Evolutionary conservation across 495 filamentous ascomycete genomes (phyloP), one percentile per base, ranked within the genome.

Genomic region (Lineolata rhizophorae): DNA sequence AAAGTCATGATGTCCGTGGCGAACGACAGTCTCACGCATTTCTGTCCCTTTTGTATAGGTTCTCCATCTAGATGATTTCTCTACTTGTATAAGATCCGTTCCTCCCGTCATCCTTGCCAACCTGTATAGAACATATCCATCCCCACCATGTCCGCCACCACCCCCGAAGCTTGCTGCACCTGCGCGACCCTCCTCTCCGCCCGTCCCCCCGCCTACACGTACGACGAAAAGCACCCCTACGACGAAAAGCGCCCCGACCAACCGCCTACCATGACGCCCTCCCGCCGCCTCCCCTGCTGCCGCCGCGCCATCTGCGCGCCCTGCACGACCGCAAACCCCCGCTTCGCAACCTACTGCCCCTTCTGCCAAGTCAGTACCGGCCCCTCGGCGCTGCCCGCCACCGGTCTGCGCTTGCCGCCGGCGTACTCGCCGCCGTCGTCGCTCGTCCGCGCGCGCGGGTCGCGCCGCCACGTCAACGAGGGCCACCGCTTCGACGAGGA

Each of bases 321-420:
- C 25, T 85, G 78, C 54, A 65, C 75, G 38, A 47, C 56, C 36
- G 71, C 56, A 27, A 83, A 83, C 44, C 54, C 54, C 13, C 67
- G 77, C 13, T 82, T 82, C 50, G 58, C 57, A 20, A 56, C 52
- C 14, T 82, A 83, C 51, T 83, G 77, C 47, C 65, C 64, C 1
- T 70, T 61, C 43, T 70, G 65, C 34, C 65, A 70, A 45, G 49
- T 64, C 18, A 58, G 57, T 12, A 52, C 50, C 15, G 53, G 54
- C 13, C 62, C 66, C 2, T 57, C 60, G 0, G 42, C 58, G n/a
- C 37, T 67, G 31, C 63, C 62, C n/a, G n/a, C n/a, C n/a, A n/a
- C n/a, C 47, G 62, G 64, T 20, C 54, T 71, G 5, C 56, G 54
- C 18, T 61, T 67, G 29, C 69, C 64, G 20, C 72, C 67, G 13